Evolutionary conservation across 306 rosid species (phyloP).

Genomic region (Morella rubra): DNA sequence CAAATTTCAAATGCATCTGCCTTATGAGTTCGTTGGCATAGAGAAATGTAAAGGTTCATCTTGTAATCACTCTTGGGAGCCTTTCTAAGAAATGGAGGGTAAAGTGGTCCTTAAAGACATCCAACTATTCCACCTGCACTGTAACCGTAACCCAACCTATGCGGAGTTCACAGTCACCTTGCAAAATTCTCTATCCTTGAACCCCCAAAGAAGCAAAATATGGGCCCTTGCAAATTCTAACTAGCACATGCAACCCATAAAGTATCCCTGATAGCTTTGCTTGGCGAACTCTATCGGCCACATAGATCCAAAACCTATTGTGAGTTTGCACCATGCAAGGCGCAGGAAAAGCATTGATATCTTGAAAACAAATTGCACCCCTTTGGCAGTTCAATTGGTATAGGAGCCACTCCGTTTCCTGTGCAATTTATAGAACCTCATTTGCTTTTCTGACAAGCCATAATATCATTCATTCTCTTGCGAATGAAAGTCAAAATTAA

Average conservation of each 20-base stretch:
- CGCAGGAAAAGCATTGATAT: neutral
- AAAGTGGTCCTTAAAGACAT: neutral
- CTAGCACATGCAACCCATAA: constrained; percentile 30
- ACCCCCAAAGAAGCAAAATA: constrained; percentile 35
- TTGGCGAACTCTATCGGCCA: constrained; percentile 7
- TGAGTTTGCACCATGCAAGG: constrained; percentile 14
- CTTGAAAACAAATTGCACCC: neutral
- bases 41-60: neutral
- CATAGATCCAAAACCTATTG: constrained; percentile 1
- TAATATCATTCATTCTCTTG: neutral
- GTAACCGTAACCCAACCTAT: neutral
- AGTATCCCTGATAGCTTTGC: constrained; percentile 3
- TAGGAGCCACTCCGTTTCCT: neutral
- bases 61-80: neutral
- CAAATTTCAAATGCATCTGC: neutral
- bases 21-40: neutral
- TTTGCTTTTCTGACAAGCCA: neutral
- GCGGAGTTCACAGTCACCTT: neutral
- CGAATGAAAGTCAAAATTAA: neutral
- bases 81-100: constrained; percentile 2
- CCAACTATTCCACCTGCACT: constrained; percentile 9
- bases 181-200: constrained; percentile 21
- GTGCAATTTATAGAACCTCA: constrained; percentile 1
- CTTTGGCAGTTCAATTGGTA: too few species aligned
- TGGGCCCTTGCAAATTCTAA: constrained; percentile 17